Conservation (phyloP, 768 basidiomycete species). For the Macrolepiota albuminosa region DNA sequence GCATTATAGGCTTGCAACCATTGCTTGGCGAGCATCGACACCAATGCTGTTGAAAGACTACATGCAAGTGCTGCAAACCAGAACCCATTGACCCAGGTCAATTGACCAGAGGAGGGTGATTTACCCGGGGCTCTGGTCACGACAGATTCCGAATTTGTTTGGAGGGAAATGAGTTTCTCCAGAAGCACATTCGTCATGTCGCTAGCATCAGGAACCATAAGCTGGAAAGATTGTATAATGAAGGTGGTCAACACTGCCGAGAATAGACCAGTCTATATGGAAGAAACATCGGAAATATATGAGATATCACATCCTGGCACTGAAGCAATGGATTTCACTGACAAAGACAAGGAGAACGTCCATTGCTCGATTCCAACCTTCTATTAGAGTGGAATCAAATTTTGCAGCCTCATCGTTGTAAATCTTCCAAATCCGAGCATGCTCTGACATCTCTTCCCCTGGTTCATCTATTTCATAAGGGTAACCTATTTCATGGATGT, state of each 20-base stretch:
- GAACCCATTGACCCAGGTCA: constrained; percentile 39
- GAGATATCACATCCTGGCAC: not conserved
- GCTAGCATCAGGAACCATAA: constrained; percentile 27
- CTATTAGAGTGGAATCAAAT: constrained; percentile 28
- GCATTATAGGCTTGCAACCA: constrained; percentile 35
- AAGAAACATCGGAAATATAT: not conserved
- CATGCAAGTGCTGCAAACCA: constrained; percentile 41
- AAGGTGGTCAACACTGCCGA: constrained; percentile 40
- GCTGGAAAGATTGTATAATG: constrained; percentile 37
- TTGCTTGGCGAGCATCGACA: constrained; percentile 44
- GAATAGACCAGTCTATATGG: constrained; percentile 35
- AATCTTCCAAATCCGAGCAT: constrained; percentile 35
- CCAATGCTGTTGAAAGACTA: constrained; percentile 36
- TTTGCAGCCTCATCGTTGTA: constrained; percentile 37
- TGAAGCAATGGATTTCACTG: constrained; percentile 15
- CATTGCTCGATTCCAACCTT: constrained; percentile 38
- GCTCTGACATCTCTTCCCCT: constrained; percentile 29
- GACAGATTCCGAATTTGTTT: constrained; percentile 15
- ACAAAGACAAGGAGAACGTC: constrained; percentile 42
- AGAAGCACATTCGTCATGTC: constrained; percentile 34
- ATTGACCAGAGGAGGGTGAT: constrained; percentile 17
- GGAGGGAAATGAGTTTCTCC: constrained; percentile 22
- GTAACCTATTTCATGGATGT: not conserved
- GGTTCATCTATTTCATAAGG: constrained; percentile 20
- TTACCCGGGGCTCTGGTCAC: constrained; percentile 1